These are phyloP conservation scores for Colletotrichum kahawae DNA, from an alignment of 2,329 filamentous ascomycete genomes.

Conservation along the genomic window DNA sequence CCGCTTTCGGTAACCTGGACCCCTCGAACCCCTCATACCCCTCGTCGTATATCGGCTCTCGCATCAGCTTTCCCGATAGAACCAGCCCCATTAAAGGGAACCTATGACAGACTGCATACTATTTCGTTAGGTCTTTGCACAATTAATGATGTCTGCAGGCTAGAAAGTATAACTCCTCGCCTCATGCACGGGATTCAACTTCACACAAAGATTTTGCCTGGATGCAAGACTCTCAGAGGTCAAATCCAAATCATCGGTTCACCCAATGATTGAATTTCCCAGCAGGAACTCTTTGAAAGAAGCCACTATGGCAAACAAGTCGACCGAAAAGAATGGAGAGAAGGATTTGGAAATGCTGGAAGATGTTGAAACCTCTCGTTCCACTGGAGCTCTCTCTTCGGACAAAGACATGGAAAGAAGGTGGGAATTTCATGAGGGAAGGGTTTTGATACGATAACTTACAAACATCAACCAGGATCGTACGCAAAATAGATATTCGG, in stretches of 20 bases:
- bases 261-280: not conserved
- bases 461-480: not conserved
- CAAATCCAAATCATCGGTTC: not conserved
- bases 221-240: not conserved
- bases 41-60: not conserved
- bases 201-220: not conserved
- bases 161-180: not conserved
- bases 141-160: not conserved
- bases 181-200: not conserved
- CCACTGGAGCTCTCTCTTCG: not conserved
- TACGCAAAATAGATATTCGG: not conserved
- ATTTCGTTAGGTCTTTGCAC: not conserved
- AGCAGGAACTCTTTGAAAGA: not conserved
- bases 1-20: not conserved
- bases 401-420: not conserved
- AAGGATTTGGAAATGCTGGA: not conserved
- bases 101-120: not conserved
- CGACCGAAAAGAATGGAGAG: not conserved
- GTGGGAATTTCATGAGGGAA: not conserved
- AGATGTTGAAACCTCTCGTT: not conserved
- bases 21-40: not conserved
- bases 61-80: not conserved
- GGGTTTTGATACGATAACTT: not conserved
- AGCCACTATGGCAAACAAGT: not conserved
- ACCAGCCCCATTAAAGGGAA: not conserved